These are phyloP conservation scores for Cercospora brassicicola DNA, from an alignment of 2,329 filamentous ascomycete species.

Conservation along the genomic window DNA sequence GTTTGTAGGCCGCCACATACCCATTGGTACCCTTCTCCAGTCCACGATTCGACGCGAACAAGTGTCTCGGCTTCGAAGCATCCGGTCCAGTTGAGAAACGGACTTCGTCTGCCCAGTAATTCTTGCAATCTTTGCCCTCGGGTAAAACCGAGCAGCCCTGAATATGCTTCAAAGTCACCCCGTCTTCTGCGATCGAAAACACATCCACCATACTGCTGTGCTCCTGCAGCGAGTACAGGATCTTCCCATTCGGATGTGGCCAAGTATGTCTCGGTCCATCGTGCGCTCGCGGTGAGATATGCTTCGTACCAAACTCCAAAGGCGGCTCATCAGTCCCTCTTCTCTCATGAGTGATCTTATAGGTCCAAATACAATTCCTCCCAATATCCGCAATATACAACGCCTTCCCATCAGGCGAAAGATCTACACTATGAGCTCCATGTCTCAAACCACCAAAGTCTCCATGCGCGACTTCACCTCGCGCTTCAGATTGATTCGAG, in stretches of 20 bases:
- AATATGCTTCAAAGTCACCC: constrained; percentile 33
- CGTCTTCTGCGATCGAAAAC: constrained; percentile 34
- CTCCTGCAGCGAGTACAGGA: constrained; percentile 40
- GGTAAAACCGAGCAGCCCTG: constrained; percentile 38
- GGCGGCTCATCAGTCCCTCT: constrained; percentile 26
- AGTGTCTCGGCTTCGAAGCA: constrained; percentile 30
- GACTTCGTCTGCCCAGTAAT: constrained; percentile 42
- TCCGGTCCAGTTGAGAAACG: constrained; percentile 35
- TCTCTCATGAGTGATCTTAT: constrained; percentile 29
- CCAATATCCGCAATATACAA: constrained; percentile 41
- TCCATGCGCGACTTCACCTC: constrained; percentile 37
- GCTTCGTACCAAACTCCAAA: constrained; percentile 33
- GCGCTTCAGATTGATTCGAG: constrained; percentile 32
- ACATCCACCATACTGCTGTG: constrained; percentile 42
- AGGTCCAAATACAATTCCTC: constrained; percentile 41
- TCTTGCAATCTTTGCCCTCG: constrained; percentile 34
- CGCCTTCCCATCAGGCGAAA: constrained; percentile 34
- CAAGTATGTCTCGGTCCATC: constrained; percentile 41
- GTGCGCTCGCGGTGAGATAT: constrained; percentile 33
- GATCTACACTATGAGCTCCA: constrained; percentile 38
- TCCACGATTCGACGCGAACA: constrained; percentile 40
- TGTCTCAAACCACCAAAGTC: constrained; percentile 40
- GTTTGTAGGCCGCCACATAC: constrained; percentile 36
- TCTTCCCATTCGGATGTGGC: constrained; percentile 39
- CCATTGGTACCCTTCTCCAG: constrained; percentile 36